Base-by-base conservation (phyloP, 2,329 filamentous ascomycete genomes). In the Curvularia sp. region DNA sequence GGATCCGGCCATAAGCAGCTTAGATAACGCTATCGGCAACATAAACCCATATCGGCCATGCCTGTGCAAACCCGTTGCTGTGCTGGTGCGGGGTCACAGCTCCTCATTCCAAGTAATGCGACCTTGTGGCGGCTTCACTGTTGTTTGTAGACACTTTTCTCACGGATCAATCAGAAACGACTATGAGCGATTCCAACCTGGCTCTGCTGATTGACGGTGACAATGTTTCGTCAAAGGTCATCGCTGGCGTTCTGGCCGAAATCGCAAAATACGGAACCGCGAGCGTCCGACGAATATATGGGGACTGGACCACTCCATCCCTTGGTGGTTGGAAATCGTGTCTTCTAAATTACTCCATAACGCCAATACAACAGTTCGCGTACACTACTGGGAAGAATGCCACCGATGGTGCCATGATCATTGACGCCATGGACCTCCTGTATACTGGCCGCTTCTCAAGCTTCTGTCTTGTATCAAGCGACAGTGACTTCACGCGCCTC, bases 401-500 rank as follows among this genome's bases (percentile, higher is more conserved):
- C 18, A 75, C 71, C 1, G 68, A 74, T 28, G 69, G 69, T 19
- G 70, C 69, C 1, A 76, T 77, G 74, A 76, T 76, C 42, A 75
- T 74, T 25, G 68, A 77, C 39, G 72, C 73, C 15, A 77, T 76
- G 73, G 72, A 76, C 49, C 58, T 77, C 13, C 58, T 77, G 6
- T 74, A 75, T 57, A 74, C 71, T 7, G 67, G 63, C 15, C 67
- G 71, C n/a, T 74, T 74, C 53, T 66, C 69, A 25, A 68, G 66
- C 15, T 77, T 76, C 56, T 77, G 72, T 49, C 55, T 75, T 23
- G 72, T 74, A 15, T 74, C 72, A 3, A 76, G 74, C 55, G 74
- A 77, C 55, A 74, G 72, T 63, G 74, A 77, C 61, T 77, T 76
- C 51, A 75, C 74, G 3, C 69, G 70, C 5, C 63, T 77, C 9